These are phyloP conservation scores for Zymoseptoria pseudotritici DNA, from an alignment of 2,329 filamentous ascomycete species.

Conservation along the genomic window DNA sequence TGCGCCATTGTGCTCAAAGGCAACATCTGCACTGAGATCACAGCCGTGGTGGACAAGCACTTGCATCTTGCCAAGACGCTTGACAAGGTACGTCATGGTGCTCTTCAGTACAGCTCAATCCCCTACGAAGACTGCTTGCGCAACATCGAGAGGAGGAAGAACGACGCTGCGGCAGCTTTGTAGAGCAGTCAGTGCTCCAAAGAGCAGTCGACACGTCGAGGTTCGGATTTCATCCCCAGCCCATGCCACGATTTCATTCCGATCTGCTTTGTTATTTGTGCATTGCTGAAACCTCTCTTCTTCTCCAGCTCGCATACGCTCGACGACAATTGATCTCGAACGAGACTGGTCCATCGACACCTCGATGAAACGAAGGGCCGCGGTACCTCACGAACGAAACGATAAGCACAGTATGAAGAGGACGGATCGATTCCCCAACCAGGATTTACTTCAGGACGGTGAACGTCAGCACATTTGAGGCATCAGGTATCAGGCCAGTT, in stretches of 20 bases:
- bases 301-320: constrained; percentile 26
- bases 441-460: background rate
- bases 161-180: background rate
- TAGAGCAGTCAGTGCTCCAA: background rate
- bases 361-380: background rate
- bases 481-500: background rate
- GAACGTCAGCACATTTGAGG: background rate
- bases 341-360: constrained; percentile 16
- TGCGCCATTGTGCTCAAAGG: constrained; percentile 36
- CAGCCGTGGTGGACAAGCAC: constrained; percentile 37
- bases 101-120: background rate
- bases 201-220: background rate
- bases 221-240: background rate
- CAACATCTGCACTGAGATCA: constrained; percentile 33
- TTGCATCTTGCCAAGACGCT: constrained; percentile 33
- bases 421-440: background rate
- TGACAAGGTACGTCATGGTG: constrained; percentile 32
- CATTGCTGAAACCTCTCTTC: background rate
- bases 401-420: background rate
- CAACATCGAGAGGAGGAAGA: background rate
- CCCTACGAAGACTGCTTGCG: background rate
- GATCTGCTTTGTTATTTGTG: background rate
- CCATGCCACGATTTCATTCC: background rate
- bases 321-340: constrained; percentile 29
- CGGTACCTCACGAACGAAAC: background rate